Conservation (phyloP, 2,329 filamentous ascomycete species). For the Neocatenulostroma microsporum region DNA sequence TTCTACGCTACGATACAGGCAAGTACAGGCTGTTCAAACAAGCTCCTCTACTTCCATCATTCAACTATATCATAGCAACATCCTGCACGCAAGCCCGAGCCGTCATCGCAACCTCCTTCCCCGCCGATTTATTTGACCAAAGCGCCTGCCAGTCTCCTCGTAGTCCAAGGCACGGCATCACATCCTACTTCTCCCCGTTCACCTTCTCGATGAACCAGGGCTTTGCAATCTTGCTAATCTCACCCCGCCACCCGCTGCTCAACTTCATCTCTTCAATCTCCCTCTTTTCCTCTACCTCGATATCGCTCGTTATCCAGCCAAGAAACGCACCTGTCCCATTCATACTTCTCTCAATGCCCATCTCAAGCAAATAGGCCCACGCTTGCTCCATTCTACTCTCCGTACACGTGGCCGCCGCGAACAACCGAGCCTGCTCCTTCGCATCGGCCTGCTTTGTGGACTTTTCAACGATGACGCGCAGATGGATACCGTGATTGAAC, state of each 20-base stretch:
- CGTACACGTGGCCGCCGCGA: not conserved
- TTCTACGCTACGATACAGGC: too few species aligned
- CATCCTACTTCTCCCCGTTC: not conserved
- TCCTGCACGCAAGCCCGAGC: too few species aligned
- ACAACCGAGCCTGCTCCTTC: not conserved
- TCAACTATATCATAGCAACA: too few species aligned
- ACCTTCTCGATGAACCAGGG: not conserved
- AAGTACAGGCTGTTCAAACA: too few species aligned
- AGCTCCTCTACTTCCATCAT: too few species aligned
- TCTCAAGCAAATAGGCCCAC: not conserved
- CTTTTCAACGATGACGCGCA: not conserved
- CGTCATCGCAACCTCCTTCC: too few species aligned
- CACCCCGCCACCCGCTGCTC: not conserved
- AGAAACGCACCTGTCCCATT: not conserved
- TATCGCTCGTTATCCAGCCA: conserved; percentile 1
- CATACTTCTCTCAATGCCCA: not conserved
- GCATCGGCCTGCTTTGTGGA: not conserved
- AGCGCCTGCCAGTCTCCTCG: too few species aligned
- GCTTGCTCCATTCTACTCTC: conserved; percentile 2
- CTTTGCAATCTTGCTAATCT: conserved; percentile 3
- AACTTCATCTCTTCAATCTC: not conserved
- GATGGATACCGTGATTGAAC: not conserved
- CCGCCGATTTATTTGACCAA: too few species aligned
- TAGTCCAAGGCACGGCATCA: too few species aligned
- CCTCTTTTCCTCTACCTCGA: conserved; percentile 3